Evolutionary conservation across 148 eudicot species (phyloP).

Genomic region (Chenopodium berlandieri): DNA sequence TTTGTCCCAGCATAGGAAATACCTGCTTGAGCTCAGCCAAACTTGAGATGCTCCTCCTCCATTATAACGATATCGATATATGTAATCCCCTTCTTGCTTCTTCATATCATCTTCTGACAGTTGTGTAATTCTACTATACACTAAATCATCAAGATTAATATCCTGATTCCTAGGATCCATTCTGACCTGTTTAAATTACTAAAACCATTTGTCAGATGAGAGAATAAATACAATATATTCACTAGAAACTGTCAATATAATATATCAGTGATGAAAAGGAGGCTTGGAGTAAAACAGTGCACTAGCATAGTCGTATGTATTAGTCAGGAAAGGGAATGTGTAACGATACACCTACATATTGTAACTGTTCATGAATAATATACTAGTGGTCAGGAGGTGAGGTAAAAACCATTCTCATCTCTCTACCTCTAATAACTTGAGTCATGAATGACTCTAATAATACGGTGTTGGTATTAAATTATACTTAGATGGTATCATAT

Average conservation of each 20-base stretch:
- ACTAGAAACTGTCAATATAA: neutral
- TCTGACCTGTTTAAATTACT: slow-evolving; percentile 58
- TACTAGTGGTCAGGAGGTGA: too few relatives aligned
- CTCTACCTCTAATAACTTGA: too few relatives aligned
- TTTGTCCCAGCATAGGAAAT: slow-evolving; percentile 33
- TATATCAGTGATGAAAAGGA: neutral
- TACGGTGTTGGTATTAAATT: too few relatives aligned
- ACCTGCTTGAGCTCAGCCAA: slow-evolving; percentile 99
- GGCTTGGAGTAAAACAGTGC: neutral
- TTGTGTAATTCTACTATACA: slow-evolving; percentile 49
- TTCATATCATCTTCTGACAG: slow-evolving; percentile 81
- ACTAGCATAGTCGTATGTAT: neutral
- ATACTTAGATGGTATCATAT: too few relatives aligned
- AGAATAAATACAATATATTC: slow-evolving; percentile 6
- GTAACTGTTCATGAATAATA: too few relatives aligned
- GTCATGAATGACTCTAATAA: too few relatives aligned
- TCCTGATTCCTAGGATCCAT: slow-evolving; percentile 95
- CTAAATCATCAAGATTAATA: slow-evolving; percentile 69
- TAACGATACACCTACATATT: too few relatives aligned
- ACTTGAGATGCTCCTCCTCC: slow-evolving; percentile 99
- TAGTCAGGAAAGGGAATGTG: too few relatives aligned
- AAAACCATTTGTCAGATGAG: slow-evolving; percentile 16
- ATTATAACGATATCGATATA: slow-evolving; percentile 89
- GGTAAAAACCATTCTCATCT: too few relatives aligned
- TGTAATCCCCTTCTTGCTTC: slow-evolving; percentile 86